phyloP scores from a whole-genome alignment of 176 grass and related monocot genomes.

The Luzula sylvatica region DNA sequence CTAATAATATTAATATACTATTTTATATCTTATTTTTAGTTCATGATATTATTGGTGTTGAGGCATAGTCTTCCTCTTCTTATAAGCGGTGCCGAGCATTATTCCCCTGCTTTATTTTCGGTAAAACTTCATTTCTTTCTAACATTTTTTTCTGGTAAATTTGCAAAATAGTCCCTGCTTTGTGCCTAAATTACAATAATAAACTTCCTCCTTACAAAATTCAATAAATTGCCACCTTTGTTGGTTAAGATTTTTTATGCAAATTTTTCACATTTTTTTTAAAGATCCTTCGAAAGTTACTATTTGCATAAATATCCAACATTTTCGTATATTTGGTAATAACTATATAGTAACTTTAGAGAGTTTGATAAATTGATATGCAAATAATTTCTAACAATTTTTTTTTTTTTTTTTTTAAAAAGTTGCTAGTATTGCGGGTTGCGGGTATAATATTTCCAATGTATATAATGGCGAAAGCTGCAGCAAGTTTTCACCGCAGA shows the following conservation, averaged over 20 bases:
- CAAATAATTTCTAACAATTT: background rate
- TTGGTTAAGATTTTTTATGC: no score
- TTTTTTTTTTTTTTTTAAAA: constrained; percentile 5
- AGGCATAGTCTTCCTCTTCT: constrained; percentile 71
- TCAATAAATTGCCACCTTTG: no score
- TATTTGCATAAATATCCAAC: background rate
- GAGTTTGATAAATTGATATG: background rate
- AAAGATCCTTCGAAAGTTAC: background rate
- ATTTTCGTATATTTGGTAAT: background rate
- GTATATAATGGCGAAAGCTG: constrained; percentile 50
- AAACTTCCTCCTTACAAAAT: no score
- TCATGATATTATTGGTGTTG: constrained; percentile 69
- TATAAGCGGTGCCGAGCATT: constrained; percentile 54
- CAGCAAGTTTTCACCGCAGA: constrained; percentile 47
- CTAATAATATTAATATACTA: background rate
- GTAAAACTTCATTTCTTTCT: constrained; percentile 40
- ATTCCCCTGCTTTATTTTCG: constrained; percentile 52
- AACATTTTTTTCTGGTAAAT: background rate
- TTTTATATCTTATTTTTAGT: constrained; percentile 29
- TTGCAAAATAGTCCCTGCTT: background rate
- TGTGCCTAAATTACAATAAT: no score
- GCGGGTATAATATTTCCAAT: constrained; percentile 64
- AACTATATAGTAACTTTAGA: background rate
- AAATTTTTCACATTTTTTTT: background rate
- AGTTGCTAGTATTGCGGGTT: constrained; percentile 64